A percentile compares a stretch with the other conserved stretches of the same genome.
Conservation (phyloP, 352 stramenopile species). For the Pythium scleroteichum region DNA sequence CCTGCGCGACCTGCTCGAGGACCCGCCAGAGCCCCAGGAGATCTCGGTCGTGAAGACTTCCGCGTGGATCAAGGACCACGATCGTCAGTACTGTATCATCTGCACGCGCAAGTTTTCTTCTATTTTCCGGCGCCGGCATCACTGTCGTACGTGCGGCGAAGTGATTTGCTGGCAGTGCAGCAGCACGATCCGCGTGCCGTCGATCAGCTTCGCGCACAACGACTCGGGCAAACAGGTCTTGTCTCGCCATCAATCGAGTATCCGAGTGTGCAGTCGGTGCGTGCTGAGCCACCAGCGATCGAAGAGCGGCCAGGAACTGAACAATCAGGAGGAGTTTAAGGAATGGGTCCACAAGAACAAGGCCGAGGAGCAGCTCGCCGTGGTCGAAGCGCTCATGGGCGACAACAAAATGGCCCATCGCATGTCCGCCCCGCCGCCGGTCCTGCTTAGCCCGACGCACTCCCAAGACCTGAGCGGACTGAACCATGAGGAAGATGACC, state of each 20-base stretch:
- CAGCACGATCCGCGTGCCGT: conserved; percentile 80
- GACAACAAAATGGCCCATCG: conserved; percentile 24
- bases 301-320: conserved; percentile 67
- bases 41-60: conserved; percentile 83
- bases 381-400: conserved; percentile 20
- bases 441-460: conserved; percentile 52
- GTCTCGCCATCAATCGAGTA: conserved; percentile 78
- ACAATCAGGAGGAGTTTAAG: conserved; percentile 81
- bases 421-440: conserved; percentile 27
- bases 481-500: conserved; percentile 30
- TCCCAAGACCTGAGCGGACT: conserved; percentile 67
- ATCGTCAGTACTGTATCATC: conserved; percentile 82
- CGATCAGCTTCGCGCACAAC: conserved; percentile 85
- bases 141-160: conserved; percentile 86
- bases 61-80: conserved; percentile 84
- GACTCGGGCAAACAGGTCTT: conserved; percentile 78
- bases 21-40: conserved; percentile 75
- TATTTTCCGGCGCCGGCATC: conserved; percentile 84
- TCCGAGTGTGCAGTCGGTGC: conserved; percentile 83
- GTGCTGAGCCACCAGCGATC: conserved; percentile 78
- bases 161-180: conserved; percentile 89
- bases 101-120: conserved; percentile 80
- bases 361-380: conserved; percentile 36
- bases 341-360: conserved; percentile 77
- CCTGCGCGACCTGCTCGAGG: conserved; percentile 74